Conservation (phyloP, 306 rosid species). For the Ormosia semicastrata region DNA sequence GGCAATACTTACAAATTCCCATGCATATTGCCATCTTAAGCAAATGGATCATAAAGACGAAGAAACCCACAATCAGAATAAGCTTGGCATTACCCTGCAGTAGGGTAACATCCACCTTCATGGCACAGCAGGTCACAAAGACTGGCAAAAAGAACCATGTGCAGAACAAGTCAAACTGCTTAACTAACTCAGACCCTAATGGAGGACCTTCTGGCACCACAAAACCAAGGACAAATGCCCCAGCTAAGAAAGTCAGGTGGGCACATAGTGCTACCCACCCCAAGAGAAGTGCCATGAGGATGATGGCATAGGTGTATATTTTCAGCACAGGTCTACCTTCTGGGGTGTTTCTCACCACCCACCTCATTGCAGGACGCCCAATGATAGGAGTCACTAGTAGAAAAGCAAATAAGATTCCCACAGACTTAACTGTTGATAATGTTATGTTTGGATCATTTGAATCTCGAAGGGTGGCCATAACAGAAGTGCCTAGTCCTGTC, state of each 20-base stretch:
- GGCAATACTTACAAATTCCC: slow-evolving; percentile 18
- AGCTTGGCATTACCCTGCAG: accelerated
- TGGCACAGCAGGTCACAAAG: slow-evolving; percentile 36
- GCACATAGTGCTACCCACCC: neutral
- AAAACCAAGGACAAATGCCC: slow-evolving; percentile 44
- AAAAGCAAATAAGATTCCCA: neutral
- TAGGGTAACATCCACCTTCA: slow-evolving; percentile 27
- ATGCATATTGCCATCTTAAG: slow-evolving; percentile 9
- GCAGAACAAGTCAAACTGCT: slow-evolving; percentile 37
- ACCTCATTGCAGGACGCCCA: slow-evolving; percentile 31
- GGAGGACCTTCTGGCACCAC: slow-evolving; percentile 63
- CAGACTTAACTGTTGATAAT: too few species aligned
- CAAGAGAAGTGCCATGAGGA: slow-evolving; percentile 16
- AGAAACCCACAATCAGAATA: neutral
- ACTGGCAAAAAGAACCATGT: slow-evolving; percentile 39
- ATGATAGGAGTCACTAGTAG: neutral
- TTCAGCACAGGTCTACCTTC: slow-evolving; percentile 44
- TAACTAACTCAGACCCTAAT: slow-evolving; percentile 46
- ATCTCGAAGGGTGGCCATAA: too few species aligned
- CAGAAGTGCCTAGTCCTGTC: neutral
- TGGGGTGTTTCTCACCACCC: slow-evolving; percentile 40
- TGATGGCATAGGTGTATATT: neutral
- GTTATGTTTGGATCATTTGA: too few species aligned
- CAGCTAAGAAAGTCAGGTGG: slow-evolving; percentile 30
- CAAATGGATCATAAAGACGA: neutral